phyloP scores from a whole-genome alignment of 1,284 basidiomycete genomes.

The Apiotrichum mycotoxinovorans region DNA sequence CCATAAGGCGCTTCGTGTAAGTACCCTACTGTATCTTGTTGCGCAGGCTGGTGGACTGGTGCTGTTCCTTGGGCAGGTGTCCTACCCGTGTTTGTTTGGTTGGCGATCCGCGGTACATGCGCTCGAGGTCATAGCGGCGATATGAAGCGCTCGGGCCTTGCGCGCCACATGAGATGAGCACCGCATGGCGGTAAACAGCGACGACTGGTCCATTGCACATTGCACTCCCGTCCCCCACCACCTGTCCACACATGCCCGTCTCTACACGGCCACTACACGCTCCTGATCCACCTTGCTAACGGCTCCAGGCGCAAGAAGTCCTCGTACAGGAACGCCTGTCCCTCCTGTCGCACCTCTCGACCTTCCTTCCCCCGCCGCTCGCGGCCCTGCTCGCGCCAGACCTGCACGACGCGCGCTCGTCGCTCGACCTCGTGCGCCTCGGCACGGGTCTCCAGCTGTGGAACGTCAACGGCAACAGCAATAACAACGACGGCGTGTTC shows the following conservation, averaged over 20 bases:
- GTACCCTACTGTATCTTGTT: slow-evolving; percentile 8
- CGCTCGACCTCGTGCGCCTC: slow-evolving; percentile 26
- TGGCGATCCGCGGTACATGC: no score
- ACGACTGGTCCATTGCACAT: no score
- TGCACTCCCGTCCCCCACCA: no score
- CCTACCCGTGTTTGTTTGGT: no score
- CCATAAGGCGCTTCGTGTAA: slow-evolving; percentile 41
- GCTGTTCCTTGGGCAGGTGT: no score
- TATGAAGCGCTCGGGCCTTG: no score
- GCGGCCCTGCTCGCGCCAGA: slow-evolving; percentile 26
- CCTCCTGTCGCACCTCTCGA: slow-evolving; percentile 35
- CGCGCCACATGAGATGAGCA: no score
- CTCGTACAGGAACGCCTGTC: slow-evolving; percentile 34
- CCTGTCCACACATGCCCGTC: no score
- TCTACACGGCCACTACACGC: no score
- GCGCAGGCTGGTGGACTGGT: neutral
- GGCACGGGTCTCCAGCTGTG: slow-evolving; percentile 27
- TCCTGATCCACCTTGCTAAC: neutral
- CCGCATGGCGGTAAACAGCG: no score
- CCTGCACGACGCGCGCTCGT: slow-evolving; percentile 4
- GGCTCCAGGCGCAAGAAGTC: slow-evolving; percentile 32
- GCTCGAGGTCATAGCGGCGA: no score
- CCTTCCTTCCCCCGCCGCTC: slow-evolving; percentile 44
- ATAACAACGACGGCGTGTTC: slow-evolving; percentile 11
- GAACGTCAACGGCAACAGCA: slow-evolving; percentile 10